Evolutionary conservation across 106 monocot genomes (phyloP).

Genomic region (Allium sativum): DNA sequence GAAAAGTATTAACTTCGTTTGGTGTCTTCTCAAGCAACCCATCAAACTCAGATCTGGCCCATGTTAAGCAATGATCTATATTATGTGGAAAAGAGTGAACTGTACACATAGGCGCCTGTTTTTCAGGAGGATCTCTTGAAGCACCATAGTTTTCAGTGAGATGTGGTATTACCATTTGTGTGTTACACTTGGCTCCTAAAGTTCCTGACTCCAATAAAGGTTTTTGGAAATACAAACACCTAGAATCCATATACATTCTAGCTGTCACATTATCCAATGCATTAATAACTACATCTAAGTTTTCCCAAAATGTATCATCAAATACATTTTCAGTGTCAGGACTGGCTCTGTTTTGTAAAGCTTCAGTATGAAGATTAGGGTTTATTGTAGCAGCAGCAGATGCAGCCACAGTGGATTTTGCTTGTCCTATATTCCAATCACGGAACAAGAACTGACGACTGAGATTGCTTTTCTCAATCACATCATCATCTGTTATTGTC

Average conservation of each 20-base stretch:
- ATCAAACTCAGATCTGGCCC: slow-evolving; percentile 95
- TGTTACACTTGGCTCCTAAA: slow-evolving; percentile 82
- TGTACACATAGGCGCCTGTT: slow-evolving; percentile 91
- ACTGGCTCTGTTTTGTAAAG: slow-evolving; percentile 81
- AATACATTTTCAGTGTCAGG: slow-evolving; percentile 88
- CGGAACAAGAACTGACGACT: slow-evolving; percentile 91
- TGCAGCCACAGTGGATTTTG: slow-evolving; percentile 90
- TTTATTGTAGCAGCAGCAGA: slow-evolving; percentile 63
- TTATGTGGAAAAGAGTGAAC: slow-evolving; percentile 93
- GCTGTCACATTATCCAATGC: slow-evolving; percentile 90
- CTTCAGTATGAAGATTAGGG: slow-evolving; percentile 55
- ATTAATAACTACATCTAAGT: slow-evolving; percentile 69
- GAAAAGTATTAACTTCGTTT: slow-evolving; percentile 62
- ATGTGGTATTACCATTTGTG: slow-evolving; percentile 95
- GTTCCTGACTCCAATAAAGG: slow-evolving; percentile 88
- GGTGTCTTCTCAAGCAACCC: slow-evolving; percentile 81
- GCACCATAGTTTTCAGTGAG: slow-evolving; percentile 94
- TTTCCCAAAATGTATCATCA: slow-evolving; percentile 78
- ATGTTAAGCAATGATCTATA: slow-evolving; percentile 92
- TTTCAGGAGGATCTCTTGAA: slow-evolving; percentile 88
- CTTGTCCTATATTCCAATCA: slow-evolving; percentile 95
- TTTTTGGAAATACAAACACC: slow-evolving; percentile 88
- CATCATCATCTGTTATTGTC: slow-evolving; percentile 92
- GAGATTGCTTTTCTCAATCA: slow-evolving; percentile 96
- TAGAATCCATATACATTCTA: slow-evolving; percentile 74